phyloP scores from a whole-genome alignment of 2,329 filamentous ascomycete genomes.

The Neoarthrinium moseri region DNA sequence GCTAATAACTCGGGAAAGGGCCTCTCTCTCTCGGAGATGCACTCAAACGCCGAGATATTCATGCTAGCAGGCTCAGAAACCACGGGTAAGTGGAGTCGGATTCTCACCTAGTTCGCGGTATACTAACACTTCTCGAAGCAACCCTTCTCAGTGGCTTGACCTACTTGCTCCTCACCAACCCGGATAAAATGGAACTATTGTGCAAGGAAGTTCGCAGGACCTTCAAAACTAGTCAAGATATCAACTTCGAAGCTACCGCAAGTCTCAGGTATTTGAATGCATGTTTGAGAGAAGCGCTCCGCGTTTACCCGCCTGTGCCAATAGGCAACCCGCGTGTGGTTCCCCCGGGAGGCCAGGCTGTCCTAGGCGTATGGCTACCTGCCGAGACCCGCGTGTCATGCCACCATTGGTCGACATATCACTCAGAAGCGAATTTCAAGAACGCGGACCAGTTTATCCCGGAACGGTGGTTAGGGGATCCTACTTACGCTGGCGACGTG shows the following conservation, averaged over 20 bases:
- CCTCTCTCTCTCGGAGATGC: constrained; percentile 15
- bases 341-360: constrained; percentile 19
- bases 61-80: constrained; percentile 14
- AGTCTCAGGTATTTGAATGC: constrained; percentile 25
- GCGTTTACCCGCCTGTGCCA: constrained; percentile 22
- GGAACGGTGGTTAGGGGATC: constrained; percentile 18
- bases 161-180: constrained; percentile 24
- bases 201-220: constrained; percentile 21
- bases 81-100: constrained; percentile 6
- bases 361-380: constrained; percentile 18
- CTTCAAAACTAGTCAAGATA: constrained; percentile 23
- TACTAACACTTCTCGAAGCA: constrained; percentile 18
- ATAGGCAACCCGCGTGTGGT: constrained; percentile 18
- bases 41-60: constrained; percentile 12
- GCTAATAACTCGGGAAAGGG: constrained; percentile 14
- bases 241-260: constrained; percentile 20
- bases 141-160: constrained; percentile 29
- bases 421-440: constrained; percentile 7
- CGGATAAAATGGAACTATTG: constrained; percentile 18
- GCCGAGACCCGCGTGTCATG: constrained; percentile 16
- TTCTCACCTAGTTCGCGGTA: constrained; percentile 21
- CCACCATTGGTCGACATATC: constrained; percentile 18
- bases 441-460: constrained; percentile 17
- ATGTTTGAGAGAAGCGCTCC: constrained; percentile 21
- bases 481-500: constrained; percentile 8